phyloP scores from a whole-genome alignment of 2,329 filamentous ascomycete genomes.

The Ascocoryne sarcoides region DNA sequence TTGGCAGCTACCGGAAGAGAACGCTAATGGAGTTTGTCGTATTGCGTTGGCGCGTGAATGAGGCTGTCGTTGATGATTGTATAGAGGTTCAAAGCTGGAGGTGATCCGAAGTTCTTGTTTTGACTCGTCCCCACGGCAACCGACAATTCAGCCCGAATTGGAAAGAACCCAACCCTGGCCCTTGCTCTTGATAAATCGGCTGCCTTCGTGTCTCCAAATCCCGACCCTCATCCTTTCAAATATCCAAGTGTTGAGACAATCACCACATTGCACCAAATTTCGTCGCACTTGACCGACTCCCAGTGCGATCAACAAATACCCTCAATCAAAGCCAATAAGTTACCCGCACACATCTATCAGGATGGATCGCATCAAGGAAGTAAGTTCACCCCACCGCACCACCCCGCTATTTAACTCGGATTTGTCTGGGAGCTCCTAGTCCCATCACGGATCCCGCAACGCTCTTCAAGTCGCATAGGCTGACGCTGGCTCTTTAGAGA shows the following conservation, averaged over 20 bases:
- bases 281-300: not conserved
- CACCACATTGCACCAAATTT: constrained; percentile 1
- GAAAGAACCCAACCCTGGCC: not conserved
- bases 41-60: constrained; percentile 6
- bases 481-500: constrained; percentile 52
- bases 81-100: not conserved
- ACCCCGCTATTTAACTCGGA: constrained; percentile 23
- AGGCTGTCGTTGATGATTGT: constrained; percentile 1
- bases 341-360: constrained; percentile 26
- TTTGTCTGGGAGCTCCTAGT: not conserved
- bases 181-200: not conserved
- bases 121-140: constrained; percentile 5
- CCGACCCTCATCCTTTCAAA: not conserved
- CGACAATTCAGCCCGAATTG: not conserved
- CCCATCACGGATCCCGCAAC: not conserved
- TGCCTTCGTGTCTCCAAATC: not conserved
- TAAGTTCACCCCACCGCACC: constrained; percentile 39
- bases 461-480: not conserved
- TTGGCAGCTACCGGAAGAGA: constrained; percentile 1
- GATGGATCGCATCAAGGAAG: constrained; percentile 89
- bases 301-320: too few species aligned
- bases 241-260: not conserved
- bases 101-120: constrained; percentile 3
- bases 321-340: not conserved
- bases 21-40: constrained; percentile 3